Base-by-base conservation (phyloP, 352 stramenopile species). In the Phytophthora pini region DNA sequence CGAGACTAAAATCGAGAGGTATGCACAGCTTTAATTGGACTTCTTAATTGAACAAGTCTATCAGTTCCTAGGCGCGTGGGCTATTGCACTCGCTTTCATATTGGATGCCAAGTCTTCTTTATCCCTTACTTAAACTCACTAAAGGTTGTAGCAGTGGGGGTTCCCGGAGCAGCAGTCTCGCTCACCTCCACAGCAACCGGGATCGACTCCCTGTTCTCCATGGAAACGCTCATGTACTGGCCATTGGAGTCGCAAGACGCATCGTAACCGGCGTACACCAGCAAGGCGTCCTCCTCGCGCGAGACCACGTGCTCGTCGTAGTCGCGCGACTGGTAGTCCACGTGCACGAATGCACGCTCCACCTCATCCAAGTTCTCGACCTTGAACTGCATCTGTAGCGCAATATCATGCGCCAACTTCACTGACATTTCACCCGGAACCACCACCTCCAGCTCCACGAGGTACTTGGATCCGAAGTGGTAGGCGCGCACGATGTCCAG, bases 361-460 rank as follows among this genome's bases (percentile, higher is more conserved):
- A 98, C 95, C 55, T 98, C 88, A 17, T 93, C 82, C 31, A 92
- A 61, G 13, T 87, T 80, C 71, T 98, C 93, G 57, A 98, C 93
- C 62, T 97, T 94, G 67, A 98, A 97, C 68, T 99, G 94, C 44
- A 99, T 79, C 68, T 98, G 90, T 50, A 98, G 88, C 20, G 90
- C 92, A 49, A 98, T 92, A 72, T 99, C 96, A 73, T 99, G 96
- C 31, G 86, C 89, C 56, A 95, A 80, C 65, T 94, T 91, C 15
- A 99, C 77, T 1, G 91, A 85, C 65, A 97, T 98, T 22, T 96
- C 77, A 12, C 74, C 76, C 0, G 93, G 92, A 45, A 98, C 80
- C 1, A 98, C 90, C 29, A 98, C 89, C 64, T 99, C 94, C 3
- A 98, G 56, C 77, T 98, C 94, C 0, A 98, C 93, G 34, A 98